Conservation (phyloP, 192 early-diverging fungal species). For the Entophlyctis helioformis region DNA sequence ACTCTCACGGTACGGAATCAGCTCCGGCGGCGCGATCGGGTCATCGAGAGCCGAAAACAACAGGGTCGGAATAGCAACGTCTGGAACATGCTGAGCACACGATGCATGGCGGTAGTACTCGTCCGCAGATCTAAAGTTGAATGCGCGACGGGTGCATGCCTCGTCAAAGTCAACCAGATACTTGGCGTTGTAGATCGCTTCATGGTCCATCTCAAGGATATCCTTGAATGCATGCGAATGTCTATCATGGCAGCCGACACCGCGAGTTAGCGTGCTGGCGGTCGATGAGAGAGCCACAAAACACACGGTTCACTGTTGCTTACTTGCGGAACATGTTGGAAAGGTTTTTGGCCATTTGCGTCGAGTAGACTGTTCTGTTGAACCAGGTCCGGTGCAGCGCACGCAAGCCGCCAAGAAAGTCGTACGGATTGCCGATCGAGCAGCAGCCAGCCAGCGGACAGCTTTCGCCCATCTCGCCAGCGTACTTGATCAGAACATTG, state of each 20-base stretch:
- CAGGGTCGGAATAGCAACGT: conserved; percentile 62
- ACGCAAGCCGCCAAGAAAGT: conserved; percentile 45
- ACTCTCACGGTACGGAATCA: conserved; percentile 62
- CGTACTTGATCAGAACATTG: conserved; percentile 84
- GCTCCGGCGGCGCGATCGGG: conserved; percentile 58
- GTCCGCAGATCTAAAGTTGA: conserved; percentile 67
- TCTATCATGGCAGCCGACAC: too few species aligned
- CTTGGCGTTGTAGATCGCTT: too few species aligned
- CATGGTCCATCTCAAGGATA: too few species aligned
- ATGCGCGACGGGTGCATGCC: conserved; percentile 51
- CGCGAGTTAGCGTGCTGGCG: too few species aligned
- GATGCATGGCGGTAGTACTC: conserved; percentile 50
- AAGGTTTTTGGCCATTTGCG: conserved; percentile 42
- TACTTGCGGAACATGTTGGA: conserved; percentile 30
- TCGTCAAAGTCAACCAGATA: conserved; percentile 80
- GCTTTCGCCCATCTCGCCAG: conserved; percentile 65
- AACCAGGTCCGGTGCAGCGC: conserved; percentile 36
- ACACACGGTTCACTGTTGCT: too few species aligned
- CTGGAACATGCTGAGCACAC: conserved; percentile 24
- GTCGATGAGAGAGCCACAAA: too few species aligned
- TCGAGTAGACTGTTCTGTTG: conserved; percentile 49
- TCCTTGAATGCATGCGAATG: too few species aligned
- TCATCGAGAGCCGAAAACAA: conserved; percentile 80
- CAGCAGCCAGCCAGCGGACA: conserved; percentile 64
- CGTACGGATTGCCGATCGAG: conserved; percentile 80